phyloP scores from a whole-genome alignment of 371 early-diverging fungal species.

The Synchytrium microbalum region DNA sequence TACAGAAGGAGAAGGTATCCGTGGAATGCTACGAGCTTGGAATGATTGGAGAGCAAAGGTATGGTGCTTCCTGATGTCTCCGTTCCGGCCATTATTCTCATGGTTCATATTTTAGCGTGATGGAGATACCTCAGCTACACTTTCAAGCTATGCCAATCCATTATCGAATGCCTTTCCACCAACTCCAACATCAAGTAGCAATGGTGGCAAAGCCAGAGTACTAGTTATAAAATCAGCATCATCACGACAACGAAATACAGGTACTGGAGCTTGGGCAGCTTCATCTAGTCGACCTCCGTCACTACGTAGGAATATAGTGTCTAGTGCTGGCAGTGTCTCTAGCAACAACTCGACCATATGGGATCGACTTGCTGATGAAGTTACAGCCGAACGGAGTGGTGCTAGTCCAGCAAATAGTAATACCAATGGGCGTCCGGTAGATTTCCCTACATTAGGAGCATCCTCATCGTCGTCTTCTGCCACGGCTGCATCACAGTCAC shows the following conservation, averaged over 20 bases:
- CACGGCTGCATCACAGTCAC: not conserved
- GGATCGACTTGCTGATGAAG: constrained; percentile 15
- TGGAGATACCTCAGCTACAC: constrained; percentile 1
- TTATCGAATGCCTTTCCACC: not conserved
- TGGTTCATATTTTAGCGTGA: constrained; percentile 9
- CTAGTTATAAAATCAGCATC: constrained; percentile 34
- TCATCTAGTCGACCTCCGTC: constrained; percentile 11
- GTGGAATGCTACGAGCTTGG: constrained; percentile 56
- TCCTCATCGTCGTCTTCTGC: not conserved
- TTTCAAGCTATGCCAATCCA: constrained; percentile 1
- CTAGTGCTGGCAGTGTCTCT: not conserved
- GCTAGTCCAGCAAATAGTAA: no score
- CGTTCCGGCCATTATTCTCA: not conserved
- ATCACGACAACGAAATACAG: constrained; percentile 19
- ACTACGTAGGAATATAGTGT: constrained; percentile 7
- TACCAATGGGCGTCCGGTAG: no score
- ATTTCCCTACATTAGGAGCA: not conserved
- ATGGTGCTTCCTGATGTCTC: constrained; percentile 7
- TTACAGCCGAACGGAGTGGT: not conserved
- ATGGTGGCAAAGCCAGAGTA: constrained; percentile 15
- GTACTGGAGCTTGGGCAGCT: constrained; percentile 11
- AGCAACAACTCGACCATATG: constrained; percentile 7
- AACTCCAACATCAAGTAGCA: not conserved
- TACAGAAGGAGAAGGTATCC: constrained; percentile 38
- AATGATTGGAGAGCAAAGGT: constrained; percentile 58